Conservation (phyloP, 768 basidiomycete genomes). For the Suillus clintonianus region DNA sequence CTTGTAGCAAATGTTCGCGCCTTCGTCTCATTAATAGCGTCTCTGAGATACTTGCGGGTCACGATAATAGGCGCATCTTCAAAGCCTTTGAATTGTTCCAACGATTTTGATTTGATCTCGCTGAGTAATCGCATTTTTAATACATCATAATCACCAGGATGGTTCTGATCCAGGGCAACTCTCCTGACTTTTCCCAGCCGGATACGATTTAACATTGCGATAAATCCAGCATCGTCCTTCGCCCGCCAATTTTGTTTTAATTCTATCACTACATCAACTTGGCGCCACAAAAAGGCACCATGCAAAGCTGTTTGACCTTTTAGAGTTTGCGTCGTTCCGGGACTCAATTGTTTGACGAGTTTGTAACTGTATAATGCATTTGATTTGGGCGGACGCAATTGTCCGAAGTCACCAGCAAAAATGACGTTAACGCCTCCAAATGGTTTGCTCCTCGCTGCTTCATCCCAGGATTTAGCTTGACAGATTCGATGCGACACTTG, state of each 20-base stretch:
- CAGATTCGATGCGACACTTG: not conserved
- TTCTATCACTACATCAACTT: not conserved
- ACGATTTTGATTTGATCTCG: accelerated
- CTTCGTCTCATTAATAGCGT: not conserved
- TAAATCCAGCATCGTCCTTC: not conserved
- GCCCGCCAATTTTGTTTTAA: not conserved
- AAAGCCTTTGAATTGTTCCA: not conserved
- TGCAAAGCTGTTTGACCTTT: not conserved
- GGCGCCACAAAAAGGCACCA: not conserved
- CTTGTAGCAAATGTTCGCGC: accelerated
- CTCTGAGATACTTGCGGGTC: not conserved
- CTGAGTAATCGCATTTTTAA: not conserved
- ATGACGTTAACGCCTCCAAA: not conserved
- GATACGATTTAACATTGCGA: not conserved
- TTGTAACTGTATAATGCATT: not conserved
- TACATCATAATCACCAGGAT: not conserved
- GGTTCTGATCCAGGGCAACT: too few species aligned
- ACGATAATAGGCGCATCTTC: not conserved
- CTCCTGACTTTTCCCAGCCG: not conserved
- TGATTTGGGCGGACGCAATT: not conserved
- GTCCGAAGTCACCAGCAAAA: not conserved
- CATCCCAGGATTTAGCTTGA: not conserved
- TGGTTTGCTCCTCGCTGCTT: not conserved
- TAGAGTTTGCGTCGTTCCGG: not conserved
- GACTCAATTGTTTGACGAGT: not conserved